Evolutionary conservation across 345 rosid species (phyloP).

Genomic region (Cardamine resedifolia): DNA sequence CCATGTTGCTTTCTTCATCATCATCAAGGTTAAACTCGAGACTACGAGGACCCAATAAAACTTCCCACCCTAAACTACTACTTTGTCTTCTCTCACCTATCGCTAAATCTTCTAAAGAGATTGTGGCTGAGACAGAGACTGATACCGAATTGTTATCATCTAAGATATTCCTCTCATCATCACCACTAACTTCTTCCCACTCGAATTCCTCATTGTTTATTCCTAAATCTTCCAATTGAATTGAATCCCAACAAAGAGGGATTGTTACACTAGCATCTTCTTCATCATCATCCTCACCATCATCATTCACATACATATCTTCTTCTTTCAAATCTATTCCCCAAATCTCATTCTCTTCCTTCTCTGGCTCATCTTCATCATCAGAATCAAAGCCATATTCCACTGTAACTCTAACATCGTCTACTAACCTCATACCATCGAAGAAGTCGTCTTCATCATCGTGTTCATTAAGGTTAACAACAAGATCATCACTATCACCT

Average conservation of each 20-base stretch:
- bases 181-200: slow-evolving; percentile 87
- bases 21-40: slow-evolving; percentile 60
- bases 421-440: slow-evolving; percentile 49
- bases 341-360: slow-evolving; percentile 40
- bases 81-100: slow-evolving; percentile 52
- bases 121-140: slow-evolving; percentile 50
- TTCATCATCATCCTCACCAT: slow-evolving; percentile 39
- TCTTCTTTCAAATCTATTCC: slow-evolving; percentile 40
- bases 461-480: slow-evolving; percentile 16
- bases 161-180: slow-evolving; percentile 66
- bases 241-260: slow-evolving; percentile 77
- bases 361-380: slow-evolving; percentile 37
- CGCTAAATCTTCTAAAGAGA: slow-evolving; percentile 56
- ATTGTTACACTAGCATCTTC: slow-evolving; percentile 50
- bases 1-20: slow-evolving; percentile 47
- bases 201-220: slow-evolving; percentile 72
- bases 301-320: slow-evolving; percentile 46
- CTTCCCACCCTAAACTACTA: slow-evolving; percentile 70
- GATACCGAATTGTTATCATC: slow-evolving; percentile 64
- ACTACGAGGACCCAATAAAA: slow-evolving; percentile 64
- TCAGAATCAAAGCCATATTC: slow-evolving; percentile 56
- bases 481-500: slow-evolving; percentile 35
- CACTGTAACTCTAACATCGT: slow-evolving; percentile 39
- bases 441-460: slow-evolving; percentile 54
- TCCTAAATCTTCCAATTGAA: slow-evolving; percentile 60